Base-by-base conservation (phyloP, 176 grass and related monocot species). In the Dactylis glomerata region DNA sequence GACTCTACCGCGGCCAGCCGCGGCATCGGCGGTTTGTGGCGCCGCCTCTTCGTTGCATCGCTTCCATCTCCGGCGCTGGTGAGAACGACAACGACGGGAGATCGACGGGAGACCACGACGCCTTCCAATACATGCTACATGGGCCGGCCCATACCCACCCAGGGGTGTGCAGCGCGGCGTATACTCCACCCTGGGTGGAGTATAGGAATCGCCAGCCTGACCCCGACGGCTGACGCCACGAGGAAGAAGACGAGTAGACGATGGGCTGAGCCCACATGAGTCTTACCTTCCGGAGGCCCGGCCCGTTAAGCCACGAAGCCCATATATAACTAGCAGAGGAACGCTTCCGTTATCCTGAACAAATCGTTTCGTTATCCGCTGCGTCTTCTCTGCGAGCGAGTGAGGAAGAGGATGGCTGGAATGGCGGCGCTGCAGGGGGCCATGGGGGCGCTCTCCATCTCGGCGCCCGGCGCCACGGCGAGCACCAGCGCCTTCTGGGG, bases 391-490 rank as follows among this genome's bases (percentile, higher is more conserved):
- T 45, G 34, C 52, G 44, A 33, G 55, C 1, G 65, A 22, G 71
- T 8, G 73, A 64, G 52, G 13, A 20, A 32, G 85, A 54, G 56
- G 84, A 91, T 84, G 89, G 89, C 80, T 9, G 67, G 81, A 24
- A 52, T 89, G 88, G 78, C 83, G 51, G 78, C 83, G 59, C n/a
- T 91, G 81, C 89, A 91, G 85, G 81, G 76, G 24, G 69, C 81
- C 59, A 87, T 91, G 81, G 81, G 68, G 24, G 38, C 81, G 31
- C 89, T 91, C 75, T 91, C 85, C 59, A 2, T 87, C 61, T 91
- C 81, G 30, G 49, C 80, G 24, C 59, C 61, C 1, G 61, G 87
- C 8, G 5, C 62, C 17, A 1, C 64, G 49, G 59, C 76, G 10
- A 70, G 81, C 81, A 76, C 59, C 51, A 84, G 80, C 41, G 79